These are phyloP conservation scores for Calophaca sinica DNA, from an alignment of 306 rosid species.

Conservation along the genomic window DNA sequence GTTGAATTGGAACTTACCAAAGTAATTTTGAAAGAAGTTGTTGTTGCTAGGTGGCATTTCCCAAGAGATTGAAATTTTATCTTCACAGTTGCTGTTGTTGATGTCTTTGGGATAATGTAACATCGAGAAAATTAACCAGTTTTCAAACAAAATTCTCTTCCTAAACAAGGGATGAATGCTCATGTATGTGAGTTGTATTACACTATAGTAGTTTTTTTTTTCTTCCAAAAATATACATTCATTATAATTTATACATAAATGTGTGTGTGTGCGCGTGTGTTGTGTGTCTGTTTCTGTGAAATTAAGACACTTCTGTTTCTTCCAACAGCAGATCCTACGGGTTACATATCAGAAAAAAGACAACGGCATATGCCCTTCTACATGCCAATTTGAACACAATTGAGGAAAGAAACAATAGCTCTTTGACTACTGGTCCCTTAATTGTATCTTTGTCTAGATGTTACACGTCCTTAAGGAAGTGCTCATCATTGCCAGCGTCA, in stretches of 20 bases:
- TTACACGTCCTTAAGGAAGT: constrained; percentile 46
- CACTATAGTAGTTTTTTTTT: background rate
- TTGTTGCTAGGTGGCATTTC: too few relatives aligned
- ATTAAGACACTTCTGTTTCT: constrained; percentile 16
- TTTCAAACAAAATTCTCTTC: background rate
- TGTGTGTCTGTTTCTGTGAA: background rate
- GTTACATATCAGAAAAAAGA: constrained; percentile 50
- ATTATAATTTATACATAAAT: background rate
- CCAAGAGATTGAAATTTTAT: background rate
- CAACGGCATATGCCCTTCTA: constrained; percentile 40
- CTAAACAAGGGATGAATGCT: background rate
- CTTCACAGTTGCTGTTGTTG: background rate
- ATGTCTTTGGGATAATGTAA: too few relatives aligned
- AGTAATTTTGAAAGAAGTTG: background rate
- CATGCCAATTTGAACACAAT: constrained; percentile 43
- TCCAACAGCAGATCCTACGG: constrained; percentile 51
- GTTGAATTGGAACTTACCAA: background rate
- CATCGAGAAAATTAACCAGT: background rate
- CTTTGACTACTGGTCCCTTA: constrained; percentile 41
- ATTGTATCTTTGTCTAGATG: constrained; percentile 47
- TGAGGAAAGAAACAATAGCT: constrained; percentile 47
- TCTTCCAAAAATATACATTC: background rate
- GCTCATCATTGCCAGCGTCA: constrained; percentile 47
- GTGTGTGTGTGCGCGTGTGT: too few relatives aligned
- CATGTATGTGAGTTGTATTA: too few relatives aligned